Base-by-base conservation (phyloP, 2,329 filamentous ascomycete species). In the Apiospora marii region DNA sequence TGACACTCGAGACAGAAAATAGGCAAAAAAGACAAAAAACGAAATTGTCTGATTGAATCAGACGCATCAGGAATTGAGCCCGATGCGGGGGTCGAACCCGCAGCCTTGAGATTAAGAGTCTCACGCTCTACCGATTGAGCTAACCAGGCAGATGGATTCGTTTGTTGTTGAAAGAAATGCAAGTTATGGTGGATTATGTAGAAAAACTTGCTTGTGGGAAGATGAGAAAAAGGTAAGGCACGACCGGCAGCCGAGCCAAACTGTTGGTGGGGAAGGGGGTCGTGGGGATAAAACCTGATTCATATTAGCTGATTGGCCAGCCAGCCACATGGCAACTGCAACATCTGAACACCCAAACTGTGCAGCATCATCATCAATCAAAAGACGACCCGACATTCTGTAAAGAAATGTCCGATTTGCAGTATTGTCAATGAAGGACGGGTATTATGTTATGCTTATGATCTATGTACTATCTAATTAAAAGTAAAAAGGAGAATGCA, bases 91-190 rank as follows among this genome's bases (percentile, higher is more conserved):
- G 84, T 86, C 85, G 83, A 81, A 81, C 78, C 77, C 76, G 76
- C 76, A 76, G 74, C 76, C 76, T 79, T 78, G 76, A 78, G 76
- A 89, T 78, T 85, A 85, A 85, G 90, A 91, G 90, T 91, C 89
- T 90, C 86, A 91, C 89, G 89, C 89, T 91, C 89, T 91, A 91
- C 88, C 87, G 87, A 90, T 90, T 90, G 88, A 90, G 88, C 88
- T 90, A 90, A 85, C 86, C 85, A 83, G 86, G 86, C 72, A 19
- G 24, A 30, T 30, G 27, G 49, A 24, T 51, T 51, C 49, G 24
- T 51, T n/a, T n/a, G 27, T 51, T 51, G 49, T 51, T 51, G 49
- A 1, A 5, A 12, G n/a, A 27, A 13, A 10, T 3, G 13, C n/a
- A 0, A 4, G n/a, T 3, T 51, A 51, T 4, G 8, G 10, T 12